These are phyloP conservation scores for Carex arenaria DNA, from an alignment of 202 grass and related monocot genomes.

Conservation along the genomic window DNA sequence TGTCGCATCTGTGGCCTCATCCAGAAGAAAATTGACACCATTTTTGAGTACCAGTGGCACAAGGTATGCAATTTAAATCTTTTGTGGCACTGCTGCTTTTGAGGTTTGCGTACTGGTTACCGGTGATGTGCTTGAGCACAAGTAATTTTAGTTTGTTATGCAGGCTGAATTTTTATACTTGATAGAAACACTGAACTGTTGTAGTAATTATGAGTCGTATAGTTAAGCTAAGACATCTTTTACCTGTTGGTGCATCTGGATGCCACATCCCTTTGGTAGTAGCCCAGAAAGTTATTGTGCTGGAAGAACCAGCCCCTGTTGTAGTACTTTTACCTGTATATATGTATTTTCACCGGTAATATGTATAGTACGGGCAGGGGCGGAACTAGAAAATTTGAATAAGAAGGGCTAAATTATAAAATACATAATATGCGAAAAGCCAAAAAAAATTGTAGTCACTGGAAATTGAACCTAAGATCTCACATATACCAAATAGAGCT, in stretches of 20 bases:
- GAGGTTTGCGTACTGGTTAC: background rate
- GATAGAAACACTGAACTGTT: background rate
- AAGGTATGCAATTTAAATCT: conserved; percentile 43
- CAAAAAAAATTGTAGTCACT: no score
- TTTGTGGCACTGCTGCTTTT: background rate
- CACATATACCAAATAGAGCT: no score
- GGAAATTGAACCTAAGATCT: no score
- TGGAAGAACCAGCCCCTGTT: background rate
- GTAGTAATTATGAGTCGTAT: background rate
- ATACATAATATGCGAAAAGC: no score
- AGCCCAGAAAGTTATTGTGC: background rate
- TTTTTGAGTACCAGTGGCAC: conserved; percentile 54
- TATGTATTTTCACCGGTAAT: conserved; percentile 10
- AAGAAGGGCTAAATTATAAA: no score
- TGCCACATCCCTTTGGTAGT: background rate
- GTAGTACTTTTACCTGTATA: background rate
- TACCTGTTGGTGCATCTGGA: background rate
- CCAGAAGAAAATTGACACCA: conserved; percentile 60
- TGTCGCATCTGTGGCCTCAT: conserved; percentile 86
- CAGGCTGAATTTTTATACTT: background rate
- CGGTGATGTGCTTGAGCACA: background rate
- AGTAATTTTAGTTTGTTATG: background rate
- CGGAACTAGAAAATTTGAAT: no score
- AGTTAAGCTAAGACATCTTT: background rate
- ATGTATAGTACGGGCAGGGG: background rate